A percentile compares a stretch with the other conserved stretches of the same genome.
Evolutionary conservation across 768 basidiomycete species (phyloP).

Genomic region (Tephrocybe sp.): DNA sequence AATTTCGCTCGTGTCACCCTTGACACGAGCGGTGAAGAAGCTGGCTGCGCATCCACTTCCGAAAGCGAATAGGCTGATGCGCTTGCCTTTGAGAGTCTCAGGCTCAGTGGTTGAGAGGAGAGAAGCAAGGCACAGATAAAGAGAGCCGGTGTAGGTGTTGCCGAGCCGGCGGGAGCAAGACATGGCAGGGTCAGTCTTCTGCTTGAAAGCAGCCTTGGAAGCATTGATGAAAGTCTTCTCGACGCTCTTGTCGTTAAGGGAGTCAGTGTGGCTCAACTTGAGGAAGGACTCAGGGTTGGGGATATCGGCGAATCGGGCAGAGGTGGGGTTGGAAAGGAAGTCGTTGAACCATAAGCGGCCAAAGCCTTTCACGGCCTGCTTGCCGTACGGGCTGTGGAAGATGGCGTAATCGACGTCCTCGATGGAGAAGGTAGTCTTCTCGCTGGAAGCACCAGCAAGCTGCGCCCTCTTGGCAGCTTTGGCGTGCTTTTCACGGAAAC

Average conservation of each 20-base stretch:
- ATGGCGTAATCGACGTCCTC: slow-evolving; percentile 89
- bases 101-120: slow-evolving; percentile 76
- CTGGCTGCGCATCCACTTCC: slow-evolving; percentile 94
- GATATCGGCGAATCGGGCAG: slow-evolving; percentile 67
- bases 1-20: slow-evolving; percentile 86
- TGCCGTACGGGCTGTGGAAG: slow-evolving; percentile 98
- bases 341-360: slow-evolving; percentile 92
- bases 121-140: slow-evolving; percentile 93
- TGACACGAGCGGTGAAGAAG: slow-evolving; percentile 87
- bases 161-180: slow-evolving; percentile 88
- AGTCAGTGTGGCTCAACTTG: slow-evolving; percentile 62
- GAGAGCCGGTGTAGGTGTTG: slow-evolving; percentile 98
- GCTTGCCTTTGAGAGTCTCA: slow-evolving; percentile 72
- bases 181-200: slow-evolving; percentile 80
- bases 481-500: slow-evolving; percentile 80
- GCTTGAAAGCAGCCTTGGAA: slow-evolving; percentile 72
- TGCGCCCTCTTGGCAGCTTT: slow-evolving; percentile 56
- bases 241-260: slow-evolving; percentile 90
- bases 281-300: slow-evolving; percentile 73
- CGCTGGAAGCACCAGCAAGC: slow-evolving; percentile 35
- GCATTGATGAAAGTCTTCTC: slow-evolving; percentile 92
- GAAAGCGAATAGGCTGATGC: slow-evolving; percentile 94
- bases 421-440: slow-evolving; percentile 63
- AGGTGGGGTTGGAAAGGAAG: slow-evolving; percentile 77
- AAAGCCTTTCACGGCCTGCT: slow-evolving; percentile 97